Base-by-base conservation (phyloP, 257 asterid genomes). In the Nicotiana attenuata region DNA sequence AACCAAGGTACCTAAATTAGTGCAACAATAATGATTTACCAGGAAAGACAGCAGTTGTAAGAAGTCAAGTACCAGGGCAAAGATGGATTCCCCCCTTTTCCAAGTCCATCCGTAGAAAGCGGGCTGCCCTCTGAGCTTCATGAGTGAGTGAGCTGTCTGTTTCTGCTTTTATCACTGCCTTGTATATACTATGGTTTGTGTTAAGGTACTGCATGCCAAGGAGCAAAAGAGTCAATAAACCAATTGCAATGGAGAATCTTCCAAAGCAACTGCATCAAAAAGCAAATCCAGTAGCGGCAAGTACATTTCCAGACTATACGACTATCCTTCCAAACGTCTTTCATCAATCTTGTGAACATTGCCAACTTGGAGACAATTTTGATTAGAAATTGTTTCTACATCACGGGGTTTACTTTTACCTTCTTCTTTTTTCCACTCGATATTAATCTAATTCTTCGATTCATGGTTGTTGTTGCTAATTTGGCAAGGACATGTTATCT, bases 31-130 rank as follows among this genome's bases (percentile, higher is more conserved):
- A 41, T 38, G 60, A 80, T 78, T 52, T 55, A 65, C 55, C 3
- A 52, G 53, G 78, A 66, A 76, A 73, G 69, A 2, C 82, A 67
- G 76, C 77, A 78, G 59, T 84, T 38, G 80, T 57, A 8, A 81
- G 82, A 78, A 80, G 82, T 86, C 77, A 80, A 67, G 60, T 89
- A 96, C 99, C 97, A 81, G 92, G 83, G 83, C 85, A 82, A 53
- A 96, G 97, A 88, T 96, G 98, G 89, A 94, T 92, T 85, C 99
- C 99, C 84, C 98, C 98, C 91, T 92, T 94, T 91, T 96, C 99
- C 86, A 94, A 87, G 88, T 94, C 98, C 84, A 80, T 85, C 15
- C 97, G 97, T 78, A 91, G 85, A 89, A 87, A 85, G 68, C 66
- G 90, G 79, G 95, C 99, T 83, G 95, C 94, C 87, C 97, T 91